Base-by-base conservation (phyloP, 345 rosid species). In the Populus simonii region DNA sequence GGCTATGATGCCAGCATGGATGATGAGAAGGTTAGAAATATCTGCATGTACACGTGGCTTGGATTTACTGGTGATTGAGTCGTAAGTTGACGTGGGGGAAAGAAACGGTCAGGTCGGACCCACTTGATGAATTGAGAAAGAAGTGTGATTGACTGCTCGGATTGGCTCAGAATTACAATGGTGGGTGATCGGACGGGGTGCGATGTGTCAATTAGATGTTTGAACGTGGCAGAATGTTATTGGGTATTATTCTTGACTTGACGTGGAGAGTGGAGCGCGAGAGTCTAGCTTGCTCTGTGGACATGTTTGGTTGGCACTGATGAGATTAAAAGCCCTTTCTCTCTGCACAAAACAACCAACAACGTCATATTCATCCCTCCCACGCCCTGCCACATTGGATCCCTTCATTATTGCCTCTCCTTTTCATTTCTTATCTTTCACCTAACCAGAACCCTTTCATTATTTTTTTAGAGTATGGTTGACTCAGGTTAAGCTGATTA, bases 31-130 rank as follows among this genome's bases (percentile, higher is more conserved):
- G 91, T 5, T n/a, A 0, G 1, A 0, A 20, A 22, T 4, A 6
- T 0, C 0, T 0, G 0, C 0, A 0, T 0, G 0, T 15, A n/a
- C 1, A 85, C 88, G 89, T 91, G 94, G 88, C 83, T 23, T 6
- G 0, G 0, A 4, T 1, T 41, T 61, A 90, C 86, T 90, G 91
- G 94, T 11, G 15, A 0, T 0, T 0, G 18, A 2, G 27, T 76
- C 65, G 55, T 33, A 16, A 9, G 27, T 84, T 55, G 90, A 90
- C 94, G 94, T 90, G 94, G 92, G 27, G 82, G 74, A 76, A 62
- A 5, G 2, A 2, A 38, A 69, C 4, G 49, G 20, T 29, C 12
- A n/a, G 63, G 63, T 3, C 65, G 79, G 83, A 68, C 84, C 90
- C 80, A 71, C 71, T n/a, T 9, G 47, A 38, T 12, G 83, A 81